These are phyloP conservation scores for Phytopythium ostracodes DNA, from an alignment of 352 stramenopile species.

Conservation along the genomic window DNA sequence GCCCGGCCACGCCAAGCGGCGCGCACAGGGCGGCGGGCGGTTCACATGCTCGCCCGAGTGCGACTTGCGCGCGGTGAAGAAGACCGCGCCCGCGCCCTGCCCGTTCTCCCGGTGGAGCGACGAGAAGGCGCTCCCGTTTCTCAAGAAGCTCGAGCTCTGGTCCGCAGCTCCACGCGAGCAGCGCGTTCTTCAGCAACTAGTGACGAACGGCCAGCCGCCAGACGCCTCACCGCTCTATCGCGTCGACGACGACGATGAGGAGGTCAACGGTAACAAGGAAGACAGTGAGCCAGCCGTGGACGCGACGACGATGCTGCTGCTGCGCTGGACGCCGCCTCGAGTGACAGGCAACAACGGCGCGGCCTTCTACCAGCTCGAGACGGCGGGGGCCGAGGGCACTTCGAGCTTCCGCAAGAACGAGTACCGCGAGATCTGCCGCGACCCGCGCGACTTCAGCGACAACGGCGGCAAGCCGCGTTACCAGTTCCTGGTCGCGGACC, in stretches of 20 bases:
- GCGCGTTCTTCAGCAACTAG: slow-evolving; percentile 54
- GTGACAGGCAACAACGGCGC: slow-evolving; percentile 61
- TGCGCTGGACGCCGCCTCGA: slow-evolving; percentile 64
- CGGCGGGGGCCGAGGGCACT: slow-evolving; percentile 68
- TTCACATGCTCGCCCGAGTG: slow-evolving; percentile 60
- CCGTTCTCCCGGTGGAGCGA: slow-evolving; percentile 63
- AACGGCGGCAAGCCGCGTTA: slow-evolving; percentile 78
- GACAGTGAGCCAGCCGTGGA: slow-evolving; percentile 26
- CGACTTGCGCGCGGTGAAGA: slow-evolving; percentile 62
- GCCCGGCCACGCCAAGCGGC: slow-evolving; percentile 59
- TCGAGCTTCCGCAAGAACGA: slow-evolving; percentile 60
- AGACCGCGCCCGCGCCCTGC: slow-evolving; percentile 48
- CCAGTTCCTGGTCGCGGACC: slow-evolving; percentile 51
- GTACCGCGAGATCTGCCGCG: slow-evolving; percentile 82
- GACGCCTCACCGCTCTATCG: slow-evolving; percentile 52
- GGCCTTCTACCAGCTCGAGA: slow-evolving; percentile 83
- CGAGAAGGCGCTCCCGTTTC: slow-evolving; percentile 35
- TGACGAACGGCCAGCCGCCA: slow-evolving; percentile 61
- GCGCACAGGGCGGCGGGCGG: slow-evolving; percentile 35
- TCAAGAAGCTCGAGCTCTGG: slow-evolving; percentile 76
- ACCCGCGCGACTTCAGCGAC: slow-evolving; percentile 84
- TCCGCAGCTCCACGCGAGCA: slow-evolving; percentile 69
- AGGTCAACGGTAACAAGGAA: slow-evolving; percentile 11
- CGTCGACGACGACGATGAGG: slow-evolving; percentile 39
- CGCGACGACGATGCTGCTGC: slow-evolving; percentile 59